Conservation (phyloP, 139 green algal species). For the Chlorella sorokiniana region DNA sequence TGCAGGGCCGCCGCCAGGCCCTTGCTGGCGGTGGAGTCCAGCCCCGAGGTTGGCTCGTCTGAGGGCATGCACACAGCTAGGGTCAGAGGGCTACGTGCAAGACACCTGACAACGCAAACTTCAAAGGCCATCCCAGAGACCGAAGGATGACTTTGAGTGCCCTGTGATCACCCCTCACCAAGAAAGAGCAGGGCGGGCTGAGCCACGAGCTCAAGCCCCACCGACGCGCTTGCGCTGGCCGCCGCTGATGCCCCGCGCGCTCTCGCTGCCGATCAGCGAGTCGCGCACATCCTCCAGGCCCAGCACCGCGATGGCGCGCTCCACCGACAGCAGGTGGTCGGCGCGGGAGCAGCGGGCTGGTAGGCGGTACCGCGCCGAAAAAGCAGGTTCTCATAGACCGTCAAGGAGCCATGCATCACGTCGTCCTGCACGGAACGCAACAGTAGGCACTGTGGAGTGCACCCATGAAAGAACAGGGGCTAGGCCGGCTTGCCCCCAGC, state of each 20-base stretch:
- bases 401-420: constrained; percentile 69
- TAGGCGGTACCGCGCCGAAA: constrained; percentile 57
- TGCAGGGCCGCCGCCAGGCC: constrained; percentile 60
- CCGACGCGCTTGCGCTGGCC: constrained; percentile 79
- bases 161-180: constrained; percentile 18
- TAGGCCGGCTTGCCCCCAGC: neutral
- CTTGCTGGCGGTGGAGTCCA: constrained; percentile 61
- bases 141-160: neutral
- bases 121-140: no score
- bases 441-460: neutral
- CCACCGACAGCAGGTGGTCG: constrained; percentile 44
- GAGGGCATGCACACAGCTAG: constrained; percentile 24
- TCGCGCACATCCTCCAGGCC: constrained; percentile 52
- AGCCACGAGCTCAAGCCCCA: constrained; percentile 80
- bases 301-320: constrained; percentile 35
- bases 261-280: constrained; percentile 67
- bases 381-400: constrained; percentile 68
- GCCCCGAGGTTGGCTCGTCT: constrained; percentile 70
- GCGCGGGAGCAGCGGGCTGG: constrained; percentile 18
- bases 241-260: constrained; percentile 58
- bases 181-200: constrained; percentile 76
- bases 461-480: neutral
- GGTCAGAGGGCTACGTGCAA: neutral
- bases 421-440: constrained; percentile 63
- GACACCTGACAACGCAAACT: no score